These are phyloP conservation scores for Phallus indusiatus DNA, from an alignment of 768 basidiomycete genomes.

Conservation along the genomic window DNA sequence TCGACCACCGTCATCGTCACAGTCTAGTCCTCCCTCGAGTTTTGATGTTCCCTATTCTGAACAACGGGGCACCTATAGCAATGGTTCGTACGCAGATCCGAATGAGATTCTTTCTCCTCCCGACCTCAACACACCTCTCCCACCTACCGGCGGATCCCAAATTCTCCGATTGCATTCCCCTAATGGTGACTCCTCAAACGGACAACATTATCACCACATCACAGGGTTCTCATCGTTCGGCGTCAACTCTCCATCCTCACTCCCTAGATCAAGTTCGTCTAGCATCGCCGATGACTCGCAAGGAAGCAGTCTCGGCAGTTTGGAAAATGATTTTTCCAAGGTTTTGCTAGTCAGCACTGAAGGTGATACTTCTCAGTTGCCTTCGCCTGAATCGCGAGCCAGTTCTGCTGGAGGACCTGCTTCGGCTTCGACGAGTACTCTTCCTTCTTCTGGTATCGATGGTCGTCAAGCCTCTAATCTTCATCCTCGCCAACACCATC, in stretches of 20 bases:
- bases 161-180: slow-evolving; percentile 1
- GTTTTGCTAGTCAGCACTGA: slow-evolving; percentile 39
- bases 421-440: not conserved
- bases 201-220: not conserved
- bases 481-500: slow-evolving; percentile 1
- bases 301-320: slow-evolving; percentile 14
- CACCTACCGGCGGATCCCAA: slow-evolving; percentile 1
- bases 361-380: slow-evolving; percentile 61
- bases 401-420: slow-evolving; percentile 25
- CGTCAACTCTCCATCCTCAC: slow-evolving; percentile 17
- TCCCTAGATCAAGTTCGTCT: slow-evolving; percentile 31
- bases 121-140: not conserved
- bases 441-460: too few species aligned
- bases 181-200: not conserved
- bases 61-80: not conserved
- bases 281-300: slow-evolving; percentile 31
- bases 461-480: not conserved
- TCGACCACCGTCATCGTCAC: slow-evolving; percentile 7
- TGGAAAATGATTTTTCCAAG: slow-evolving; percentile 26
- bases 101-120: not conserved
- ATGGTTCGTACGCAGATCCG: not conserved
- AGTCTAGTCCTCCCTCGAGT: slow-evolving; percentile 8
- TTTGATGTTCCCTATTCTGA: slow-evolving; percentile 3
- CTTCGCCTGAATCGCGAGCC: slow-evolving; percentile 63
- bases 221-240: not conserved